Evolutionary conservation across 768 basidiomycete genomes (phyloP).

Genomic region (Dentipellis sp.): DNA sequence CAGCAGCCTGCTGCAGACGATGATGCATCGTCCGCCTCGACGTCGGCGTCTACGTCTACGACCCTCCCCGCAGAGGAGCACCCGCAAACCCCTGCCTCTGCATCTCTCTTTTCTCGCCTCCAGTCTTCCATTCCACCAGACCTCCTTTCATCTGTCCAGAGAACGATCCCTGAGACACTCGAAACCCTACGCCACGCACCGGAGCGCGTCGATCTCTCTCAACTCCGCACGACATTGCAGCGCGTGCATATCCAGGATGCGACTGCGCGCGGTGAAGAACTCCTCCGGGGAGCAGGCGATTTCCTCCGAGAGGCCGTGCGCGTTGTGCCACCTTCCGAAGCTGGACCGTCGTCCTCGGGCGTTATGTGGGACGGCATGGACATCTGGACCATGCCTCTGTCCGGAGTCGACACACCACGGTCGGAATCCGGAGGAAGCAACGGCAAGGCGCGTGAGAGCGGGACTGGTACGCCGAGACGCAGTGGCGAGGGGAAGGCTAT

Average conservation of each 20-base stretch:
- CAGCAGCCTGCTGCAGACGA: slow-evolving; percentile 13
- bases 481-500: slow-evolving; percentile 17
- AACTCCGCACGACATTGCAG: slow-evolving; percentile 56
- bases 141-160: slow-evolving; percentile 59
- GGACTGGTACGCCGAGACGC: slow-evolving; percentile 17
- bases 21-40: slow-evolving; percentile 15
- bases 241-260: slow-evolving; percentile 64
- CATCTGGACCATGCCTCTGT: slow-evolving; percentile 65
- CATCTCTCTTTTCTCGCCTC: slow-evolving; percentile 55
- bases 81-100: slow-evolving; percentile 15
- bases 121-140: slow-evolving; percentile 71
- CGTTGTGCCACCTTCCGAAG: slow-evolving; percentile 75
- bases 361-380: slow-evolving; percentile 81
- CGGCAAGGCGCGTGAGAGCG: not conserved
- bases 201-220: slow-evolving; percentile 51
- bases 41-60: slow-evolving; percentile 12
- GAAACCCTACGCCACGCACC: slow-evolving; percentile 33
- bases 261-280: slow-evolving; percentile 33
- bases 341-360: slow-evolving; percentile 21
- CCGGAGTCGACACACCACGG: not conserved
- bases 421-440: slow-evolving; percentile 10
- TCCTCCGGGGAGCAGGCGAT: slow-evolving; percentile 47
- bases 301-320: slow-evolving; percentile 78
- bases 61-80: slow-evolving; percentile 1
- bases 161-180: slow-evolving; percentile 46